Percentiles rank a stretch among this genome's conserved stretches.
These are phyloP conservation scores for Leccinum ponderosum DNA, from an alignment of 1,284 basidiomycete species.

Conservation along the genomic window DNA sequence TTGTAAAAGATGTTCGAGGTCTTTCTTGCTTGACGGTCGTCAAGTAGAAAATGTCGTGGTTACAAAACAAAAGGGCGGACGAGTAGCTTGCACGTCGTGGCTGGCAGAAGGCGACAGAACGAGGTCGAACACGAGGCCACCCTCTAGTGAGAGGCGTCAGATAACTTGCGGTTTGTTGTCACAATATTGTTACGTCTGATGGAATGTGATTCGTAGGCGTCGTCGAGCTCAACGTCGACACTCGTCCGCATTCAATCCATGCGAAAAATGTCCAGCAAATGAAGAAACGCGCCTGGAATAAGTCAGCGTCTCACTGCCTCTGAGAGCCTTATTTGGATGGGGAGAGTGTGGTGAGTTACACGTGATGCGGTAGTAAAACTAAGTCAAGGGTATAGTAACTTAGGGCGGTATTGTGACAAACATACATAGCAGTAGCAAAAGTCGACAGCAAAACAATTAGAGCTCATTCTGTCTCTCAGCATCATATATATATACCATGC, in stretches of 20 bases:
- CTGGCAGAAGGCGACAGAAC: slow-evolving; percentile 11
- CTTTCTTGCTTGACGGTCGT: slow-evolving; percentile 1
- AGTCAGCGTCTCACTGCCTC: background rate
- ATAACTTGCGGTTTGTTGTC: background rate
- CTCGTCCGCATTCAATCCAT: background rate
- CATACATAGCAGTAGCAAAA: slow-evolving; percentile 1
- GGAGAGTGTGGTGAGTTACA: slow-evolving; percentile 6
- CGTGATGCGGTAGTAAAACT: slow-evolving; percentile 1
- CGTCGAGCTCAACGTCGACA: background rate
- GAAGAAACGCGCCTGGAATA: background rate
- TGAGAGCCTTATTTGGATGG: background rate
- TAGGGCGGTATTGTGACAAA: slow-evolving; percentile 4
- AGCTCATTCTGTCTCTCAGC: background rate
- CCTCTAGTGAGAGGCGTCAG: background rate
- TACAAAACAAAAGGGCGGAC: background rate
- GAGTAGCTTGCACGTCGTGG: slow-evolving; percentile 6
- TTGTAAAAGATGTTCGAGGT: background rate
- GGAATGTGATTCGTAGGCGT: background rate
- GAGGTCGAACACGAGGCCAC: slow-evolving; percentile 24
- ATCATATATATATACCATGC: background rate
- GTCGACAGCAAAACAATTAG: slow-evolving; percentile 1
- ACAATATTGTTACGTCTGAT: slow-evolving; percentile 3
- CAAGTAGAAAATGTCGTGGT: slow-evolving; percentile 2
- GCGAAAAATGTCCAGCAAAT: background rate
- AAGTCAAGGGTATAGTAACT: slow-evolving; percentile 13